Conservation (phyloP, 179 eudicot genomes). For the Dionaea muscipula region DNA sequence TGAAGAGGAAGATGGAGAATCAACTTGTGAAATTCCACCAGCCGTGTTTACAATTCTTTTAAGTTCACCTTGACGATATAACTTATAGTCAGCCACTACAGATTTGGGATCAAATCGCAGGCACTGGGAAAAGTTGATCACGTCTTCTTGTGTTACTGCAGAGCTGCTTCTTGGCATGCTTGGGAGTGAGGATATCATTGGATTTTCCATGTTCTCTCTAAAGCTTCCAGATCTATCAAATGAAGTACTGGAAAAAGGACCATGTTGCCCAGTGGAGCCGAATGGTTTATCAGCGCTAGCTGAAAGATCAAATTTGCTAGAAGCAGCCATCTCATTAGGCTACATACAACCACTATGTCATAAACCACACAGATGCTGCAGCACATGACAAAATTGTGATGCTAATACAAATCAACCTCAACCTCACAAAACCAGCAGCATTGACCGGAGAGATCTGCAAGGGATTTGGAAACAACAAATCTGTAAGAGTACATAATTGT, state of each 20-base stretch:
- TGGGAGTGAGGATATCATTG: constrained; percentile 37
- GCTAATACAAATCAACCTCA: constrained; percentile 21
- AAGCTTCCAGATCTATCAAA: constrained; percentile 59
- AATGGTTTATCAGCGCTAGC: constrained; percentile 49
- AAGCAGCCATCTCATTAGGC: constrained; percentile 46
- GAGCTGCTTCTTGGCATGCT: constrained; percentile 50
- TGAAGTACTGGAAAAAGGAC: constrained; percentile 29
- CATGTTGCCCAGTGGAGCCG: constrained; percentile 36
- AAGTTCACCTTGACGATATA: constrained; percentile 31
- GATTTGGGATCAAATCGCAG: constrained; percentile 47
- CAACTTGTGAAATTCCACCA: constrained; percentile 41
- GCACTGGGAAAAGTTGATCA: constrained; percentile 37
- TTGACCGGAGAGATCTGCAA: constrained; percentile 17
- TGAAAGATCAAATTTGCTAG: constrained; percentile 54
- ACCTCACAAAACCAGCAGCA: constrained; percentile 7
- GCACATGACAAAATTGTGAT: constrained; percentile 36
- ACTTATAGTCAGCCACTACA: constrained; percentile 31
- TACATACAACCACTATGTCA: constrained; percentile 20
- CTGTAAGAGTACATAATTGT: background rate
- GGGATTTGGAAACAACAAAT: background rate
- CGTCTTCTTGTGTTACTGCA: constrained; percentile 34
- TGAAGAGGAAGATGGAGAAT: constrained; percentile 27
- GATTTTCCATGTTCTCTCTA: constrained; percentile 48
- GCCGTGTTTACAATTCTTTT: constrained; percentile 28
- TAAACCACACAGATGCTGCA: constrained; percentile 19